Percentiles rank a stretch among this genome's conserved stretches.
These are phyloP conservation scores for Trifolium fragiferum DNA, from an alignment of 306 rosid species.

Conservation along the genomic window DNA sequence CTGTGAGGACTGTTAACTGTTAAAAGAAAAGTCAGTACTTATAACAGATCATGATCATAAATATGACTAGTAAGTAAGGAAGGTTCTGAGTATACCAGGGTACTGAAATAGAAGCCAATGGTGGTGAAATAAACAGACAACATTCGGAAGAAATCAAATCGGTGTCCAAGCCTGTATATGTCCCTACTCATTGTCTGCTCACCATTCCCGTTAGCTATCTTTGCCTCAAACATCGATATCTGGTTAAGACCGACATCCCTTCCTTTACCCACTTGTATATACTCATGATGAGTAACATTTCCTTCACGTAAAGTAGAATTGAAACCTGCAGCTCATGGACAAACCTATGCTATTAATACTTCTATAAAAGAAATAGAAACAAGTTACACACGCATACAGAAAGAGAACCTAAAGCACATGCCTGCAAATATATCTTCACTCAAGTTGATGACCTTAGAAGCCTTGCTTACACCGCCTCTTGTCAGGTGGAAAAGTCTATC, in stretches of 20 bases:
- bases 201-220: slow-evolving; percentile 92
- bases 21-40: slow-evolving; percentile 46
- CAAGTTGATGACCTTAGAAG: slow-evolving; percentile 88
- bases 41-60: slow-evolving; percentile 32
- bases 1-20: slow-evolving; percentile 89
- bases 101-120: slow-evolving; percentile 92
- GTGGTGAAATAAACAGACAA: slow-evolving; percentile 87
- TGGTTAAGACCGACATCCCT: slow-evolving; percentile 97
- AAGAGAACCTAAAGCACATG: slow-evolving; percentile 43
- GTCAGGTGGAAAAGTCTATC: slow-evolving; percentile 95
- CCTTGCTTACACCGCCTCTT: slow-evolving; percentile 98
- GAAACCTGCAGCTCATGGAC: slow-evolving; percentile 63
- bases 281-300: slow-evolving; percentile 93
- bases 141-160: slow-evolving; percentile 96
- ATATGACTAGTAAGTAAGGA: slow-evolving; percentile 9
- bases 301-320: slow-evolving; percentile 95
- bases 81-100: slow-evolving; percentile 66
- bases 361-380: slow-evolving; percentile 25
- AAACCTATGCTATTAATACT: slow-evolving; percentile 19
- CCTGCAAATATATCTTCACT: slow-evolving; percentile 99
- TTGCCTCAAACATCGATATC: slow-evolving; percentile 97
- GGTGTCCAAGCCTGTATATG: slow-evolving; percentile 93
- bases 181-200: slow-evolving; percentile 97
- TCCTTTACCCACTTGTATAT: slow-evolving; percentile 98
- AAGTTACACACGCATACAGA: slow-evolving; percentile 11